Percentiles rank a stretch among this genome's conserved stretches.
Conservation (phyloP, 176 grass and related monocot genomes). For the Luzula sylvatica region DNA sequence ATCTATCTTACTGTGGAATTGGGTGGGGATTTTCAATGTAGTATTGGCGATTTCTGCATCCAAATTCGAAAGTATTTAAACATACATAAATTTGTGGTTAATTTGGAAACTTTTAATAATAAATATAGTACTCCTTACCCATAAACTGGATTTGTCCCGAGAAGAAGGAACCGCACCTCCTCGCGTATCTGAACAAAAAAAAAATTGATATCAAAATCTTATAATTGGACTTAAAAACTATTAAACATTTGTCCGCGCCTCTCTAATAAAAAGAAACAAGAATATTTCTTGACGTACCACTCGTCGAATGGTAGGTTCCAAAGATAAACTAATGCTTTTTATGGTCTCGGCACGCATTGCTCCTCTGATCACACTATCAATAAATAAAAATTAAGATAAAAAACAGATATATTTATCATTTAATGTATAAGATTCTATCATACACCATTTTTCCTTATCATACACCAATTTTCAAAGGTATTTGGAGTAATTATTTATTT, state of each 20-base stretch:
- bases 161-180: constrained; percentile 70
- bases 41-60: constrained; percentile 11
- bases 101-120: not conserved
- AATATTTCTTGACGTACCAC: too few species aligned
- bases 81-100: not conserved
- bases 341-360: constrained; percentile 11
- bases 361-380: constrained; percentile 11
- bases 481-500: too few species aligned
- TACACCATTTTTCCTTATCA: too few species aligned
- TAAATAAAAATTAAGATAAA: not conserved
- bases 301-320: constrained; percentile 72
- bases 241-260: too few species aligned
- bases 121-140: constrained; percentile 29
- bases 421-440: too few species aligned
- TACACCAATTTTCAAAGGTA: too few species aligned
- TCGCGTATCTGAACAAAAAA: constrained; percentile 53
- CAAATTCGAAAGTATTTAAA: not conserved
- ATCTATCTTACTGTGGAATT: not conserved
- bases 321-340: constrained; percentile 50
- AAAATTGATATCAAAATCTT: not conserved
- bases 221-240: constrained; percentile 12
- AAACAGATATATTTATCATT: not conserved
- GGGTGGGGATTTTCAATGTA: constrained; percentile 2
- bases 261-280: too few species aligned
- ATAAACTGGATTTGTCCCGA: constrained; percentile 31